Conservation (phyloP, 2,329 filamentous ascomycete genomes). For the Triangularia setosa region DNA sequence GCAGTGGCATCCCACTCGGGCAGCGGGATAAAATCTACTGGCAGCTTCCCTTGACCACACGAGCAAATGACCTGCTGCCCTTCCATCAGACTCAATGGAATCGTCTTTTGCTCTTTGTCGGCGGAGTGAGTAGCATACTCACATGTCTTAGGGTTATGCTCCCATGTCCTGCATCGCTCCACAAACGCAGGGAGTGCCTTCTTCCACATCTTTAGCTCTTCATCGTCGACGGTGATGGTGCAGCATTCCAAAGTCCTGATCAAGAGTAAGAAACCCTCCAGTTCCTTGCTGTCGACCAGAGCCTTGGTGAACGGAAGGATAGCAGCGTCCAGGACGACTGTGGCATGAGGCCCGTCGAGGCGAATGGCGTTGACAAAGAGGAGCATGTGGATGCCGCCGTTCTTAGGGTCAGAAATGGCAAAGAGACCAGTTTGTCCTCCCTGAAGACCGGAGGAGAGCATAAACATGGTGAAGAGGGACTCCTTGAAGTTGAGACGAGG, state of each 20-base stretch:
- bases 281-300: conserved; percentile 30
- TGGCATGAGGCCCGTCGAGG: conserved; percentile 40
- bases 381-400: conserved; percentile 39
- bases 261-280: conserved; percentile 39
- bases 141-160: conserved; percentile 36
- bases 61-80: conserved; percentile 40
- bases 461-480: conserved; percentile 45
- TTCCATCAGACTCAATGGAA: conserved; percentile 38
- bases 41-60: conserved; percentile 43
- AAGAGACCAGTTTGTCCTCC: conserved; percentile 44
- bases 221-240: conserved; percentile 42
- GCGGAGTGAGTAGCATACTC: conserved; percentile 36
- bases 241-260: conserved; percentile 36
- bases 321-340: conserved; percentile 45
- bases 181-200: conserved; percentile 39
- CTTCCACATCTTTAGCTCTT: conserved; percentile 56
- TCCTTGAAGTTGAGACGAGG: conserved; percentile 46
- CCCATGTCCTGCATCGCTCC: conserved; percentile 49
- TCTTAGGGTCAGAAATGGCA: conserved; percentile 35
- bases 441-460: conserved; percentile 43
- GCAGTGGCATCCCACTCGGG: conserved; percentile 41
- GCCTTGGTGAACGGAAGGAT: conserved; percentile 41
- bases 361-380: conserved; percentile 42
- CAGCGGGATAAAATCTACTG: conserved; percentile 36
- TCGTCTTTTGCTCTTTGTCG: conserved; percentile 24